A percentile compares a stretch with the other conserved stretches of the same genome.
These are phyloP conservation scores for Fomes fomentarius DNA, from an alignment of 1,284 basidiomycete genomes.

Conservation along the genomic window DNA sequence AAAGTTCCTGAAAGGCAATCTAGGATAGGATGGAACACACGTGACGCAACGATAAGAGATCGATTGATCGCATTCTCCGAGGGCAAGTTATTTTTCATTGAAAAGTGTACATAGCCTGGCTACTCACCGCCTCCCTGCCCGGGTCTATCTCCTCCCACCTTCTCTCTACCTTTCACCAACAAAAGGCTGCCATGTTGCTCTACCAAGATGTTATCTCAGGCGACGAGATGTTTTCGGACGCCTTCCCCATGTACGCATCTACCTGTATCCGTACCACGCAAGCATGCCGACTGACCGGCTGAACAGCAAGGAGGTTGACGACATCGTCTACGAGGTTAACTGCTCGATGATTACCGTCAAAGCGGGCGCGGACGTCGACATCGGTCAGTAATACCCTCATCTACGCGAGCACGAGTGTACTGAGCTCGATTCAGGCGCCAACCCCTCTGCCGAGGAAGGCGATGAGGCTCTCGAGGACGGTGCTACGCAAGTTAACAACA, in stretches of 20 bases:
- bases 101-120: constrained; percentile 26
- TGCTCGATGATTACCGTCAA: constrained; percentile 79
- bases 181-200: constrained; percentile 66
- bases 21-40: constrained; percentile 25
- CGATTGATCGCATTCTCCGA: constrained; percentile 29
- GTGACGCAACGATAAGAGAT: constrained; percentile 36
- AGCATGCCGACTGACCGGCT: constrained; percentile 15
- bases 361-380: constrained; percentile 85
- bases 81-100: constrained; percentile 28
- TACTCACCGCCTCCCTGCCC: constrained; percentile 25
- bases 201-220: constrained; percentile 75
- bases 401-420: constrained; percentile 21
- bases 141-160: constrained; percentile 29
- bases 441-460: constrained; percentile 90
- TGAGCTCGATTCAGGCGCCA: constrained; percentile 63
- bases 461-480: constrained; percentile 87
- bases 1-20: constrained; percentile 28
- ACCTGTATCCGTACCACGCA: not conserved
- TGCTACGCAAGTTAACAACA: constrained; percentile 82
- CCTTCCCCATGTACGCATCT: constrained; percentile 76
- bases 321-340: constrained; percentile 91
- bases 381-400: constrained; percentile 59
- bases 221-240: constrained; percentile 97
- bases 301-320: constrained; percentile 79
- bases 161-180: constrained; percentile 17